Conservation (phyloP, 192 early-diverging fungal genomes). For the Rhizophagus prolifer region DNA sequence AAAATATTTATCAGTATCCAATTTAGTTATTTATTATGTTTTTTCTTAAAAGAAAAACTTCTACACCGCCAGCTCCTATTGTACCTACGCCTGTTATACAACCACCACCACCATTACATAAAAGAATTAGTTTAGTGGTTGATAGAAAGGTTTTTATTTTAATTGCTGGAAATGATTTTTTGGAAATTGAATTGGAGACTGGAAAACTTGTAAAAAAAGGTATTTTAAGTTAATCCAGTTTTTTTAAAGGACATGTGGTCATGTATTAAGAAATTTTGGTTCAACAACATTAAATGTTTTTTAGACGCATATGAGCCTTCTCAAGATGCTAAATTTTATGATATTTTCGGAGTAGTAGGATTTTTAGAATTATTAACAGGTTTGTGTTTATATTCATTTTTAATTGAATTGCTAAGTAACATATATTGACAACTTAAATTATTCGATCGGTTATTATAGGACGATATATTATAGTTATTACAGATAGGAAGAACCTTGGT, state of each 20-base stretch:
- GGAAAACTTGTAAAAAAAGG: constrained; percentile 20
- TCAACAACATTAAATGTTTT: neutral
- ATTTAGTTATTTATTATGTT: neutral
- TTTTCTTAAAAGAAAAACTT: neutral
- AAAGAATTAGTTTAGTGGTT: constrained; percentile 10
- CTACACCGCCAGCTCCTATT: neutral
- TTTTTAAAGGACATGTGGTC: constrained; percentile 16
- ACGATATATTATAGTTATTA: constrained; percentile 13
- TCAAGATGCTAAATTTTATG: constrained; percentile 3
- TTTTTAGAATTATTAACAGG: constrained; percentile 13
- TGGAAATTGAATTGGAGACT: constrained; percentile 10
- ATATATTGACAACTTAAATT: neutral
- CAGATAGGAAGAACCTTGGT: constrained; percentile 4
- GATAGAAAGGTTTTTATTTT: constrained; percentile 25
- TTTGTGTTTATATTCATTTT: neutral
- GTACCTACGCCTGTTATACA: neutral
- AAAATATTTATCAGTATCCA: neutral
- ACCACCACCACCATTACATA: constrained; percentile 10
- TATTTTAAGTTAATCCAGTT: neutral
- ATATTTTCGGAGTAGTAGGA: constrained; percentile 20
- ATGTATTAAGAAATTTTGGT: neutral
- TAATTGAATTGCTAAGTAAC: neutral
- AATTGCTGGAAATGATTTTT: constrained; percentile 12
- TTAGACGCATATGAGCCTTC: neutral
- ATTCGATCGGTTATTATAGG: neutral